Base-by-base conservation (phyloP, 2,329 filamentous ascomycete genomes). In the Xylariaceae sp. region DNA sequence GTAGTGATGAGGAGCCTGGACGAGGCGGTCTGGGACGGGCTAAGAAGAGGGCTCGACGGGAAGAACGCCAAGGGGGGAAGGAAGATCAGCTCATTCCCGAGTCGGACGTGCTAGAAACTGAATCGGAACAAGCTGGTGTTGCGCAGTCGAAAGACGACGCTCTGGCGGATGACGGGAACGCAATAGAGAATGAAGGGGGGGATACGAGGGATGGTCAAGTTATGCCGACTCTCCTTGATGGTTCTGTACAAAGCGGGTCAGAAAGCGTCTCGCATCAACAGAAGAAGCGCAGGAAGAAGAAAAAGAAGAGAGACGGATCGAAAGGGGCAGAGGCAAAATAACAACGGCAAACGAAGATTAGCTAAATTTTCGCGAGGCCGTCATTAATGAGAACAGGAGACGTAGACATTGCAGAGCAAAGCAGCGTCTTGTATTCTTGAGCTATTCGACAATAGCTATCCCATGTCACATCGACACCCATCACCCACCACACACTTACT, bases 261-360 rank as follows among this genome's bases (percentile, higher is more conserved):
- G 47, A 15, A 43, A 30, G 36, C 47, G 12, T 51, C 30, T 16
- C 47, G 41, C 48, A 37, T 49, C 49, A 56, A 29, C 65, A 65
- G 46, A 68, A 63, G 53, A 67, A 63, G 53, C 59, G 60, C 29
- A 68, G 66, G 57, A 68, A 58, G 56, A 69, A 64, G 54, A 64
- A 64, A 49, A 64, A 63, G 47, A 65, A 57, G 51, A 53, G 59
- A 40, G 44, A 37, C 10, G 55, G 48, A 39, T 36, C 32, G 16
- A 49, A 54, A 36, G 37, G 45, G 15, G 43, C 42, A 34, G 39
- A 19, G 22, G 29, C 10, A 12, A 54, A 46, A 48, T 47, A 19
- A 48, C 30, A 22, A 37, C 21, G 19, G 12, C 18, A 15, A 29
- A 2, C 32, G 32, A 34, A 43, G 3, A 3, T 26, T 12, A n/a